Evolutionary conservation across 2,329 filamentous ascomycete genomes (phyloP).

Genomic region (Sclerotinia sclerotiorum): DNA sequence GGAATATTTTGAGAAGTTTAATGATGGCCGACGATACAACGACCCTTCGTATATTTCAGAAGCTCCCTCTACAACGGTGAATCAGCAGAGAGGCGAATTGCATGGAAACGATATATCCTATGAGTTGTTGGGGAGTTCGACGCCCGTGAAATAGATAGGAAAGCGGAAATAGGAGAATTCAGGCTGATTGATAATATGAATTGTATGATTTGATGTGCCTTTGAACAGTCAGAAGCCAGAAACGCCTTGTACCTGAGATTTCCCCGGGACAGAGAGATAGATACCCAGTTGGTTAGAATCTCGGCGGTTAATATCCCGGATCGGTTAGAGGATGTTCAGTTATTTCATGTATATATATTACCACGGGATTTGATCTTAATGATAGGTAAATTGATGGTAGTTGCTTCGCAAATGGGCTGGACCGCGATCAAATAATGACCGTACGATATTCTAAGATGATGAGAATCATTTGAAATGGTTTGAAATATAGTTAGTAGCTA

Average conservation of each 20-base stretch:
- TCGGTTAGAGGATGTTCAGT: neutral
- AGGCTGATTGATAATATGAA: neutral
- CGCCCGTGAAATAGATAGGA: neutral
- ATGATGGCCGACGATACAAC: neutral
- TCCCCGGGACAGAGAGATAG: neutral
- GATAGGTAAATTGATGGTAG: neutral
- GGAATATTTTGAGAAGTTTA: neutral
- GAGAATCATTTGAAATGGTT: no score
- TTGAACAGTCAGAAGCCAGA: accelerated
- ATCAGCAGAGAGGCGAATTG: neutral
- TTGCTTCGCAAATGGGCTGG: no score
- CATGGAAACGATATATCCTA: conserved; percentile 1
- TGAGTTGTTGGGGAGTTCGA: neutral
- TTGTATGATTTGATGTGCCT: neutral
- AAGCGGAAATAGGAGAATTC: neutral
- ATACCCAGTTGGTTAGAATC: neutral
- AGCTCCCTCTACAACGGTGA: neutral
- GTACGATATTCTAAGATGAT: no score
- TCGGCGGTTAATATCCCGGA: neutral
- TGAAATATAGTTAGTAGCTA: no score
- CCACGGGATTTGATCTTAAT: neutral
- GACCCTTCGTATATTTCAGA: neutral
- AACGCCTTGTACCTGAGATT: neutral
- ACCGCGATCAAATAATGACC: no score
- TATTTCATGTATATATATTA: neutral